These are phyloP conservation scores for Taphrina betulina DNA, from an alignment of 1,139 yeast genomes.

Conservation along the genomic window DNA sequence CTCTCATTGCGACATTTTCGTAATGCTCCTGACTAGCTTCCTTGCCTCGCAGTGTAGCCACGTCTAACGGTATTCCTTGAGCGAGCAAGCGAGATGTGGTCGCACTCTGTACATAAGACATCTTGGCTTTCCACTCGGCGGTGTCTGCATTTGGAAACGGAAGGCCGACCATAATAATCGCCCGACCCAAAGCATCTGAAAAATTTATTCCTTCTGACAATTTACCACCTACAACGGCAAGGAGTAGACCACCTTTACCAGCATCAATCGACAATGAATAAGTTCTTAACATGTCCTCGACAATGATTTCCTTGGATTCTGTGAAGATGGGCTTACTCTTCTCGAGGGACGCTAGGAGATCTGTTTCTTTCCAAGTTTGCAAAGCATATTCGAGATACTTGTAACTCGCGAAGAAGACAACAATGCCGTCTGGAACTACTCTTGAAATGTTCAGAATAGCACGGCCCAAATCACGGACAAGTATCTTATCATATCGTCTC, in stretches of 20 bases:
- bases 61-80: constrained; percentile 1
- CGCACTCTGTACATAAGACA: constrained; percentile 53
- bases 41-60: constrained; percentile 45
- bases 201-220: constrained; percentile 94
- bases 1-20: constrained; percentile 86
- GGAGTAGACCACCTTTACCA: constrained; percentile 60
- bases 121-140: constrained; percentile 76
- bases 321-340: constrained; percentile 43
- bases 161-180: constrained; percentile 81
- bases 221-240: constrained; percentile 91
- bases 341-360: neutral
- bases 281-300: constrained; percentile 52
- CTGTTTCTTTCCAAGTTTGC: constrained; percentile 52
- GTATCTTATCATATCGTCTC: constrained; percentile 52
- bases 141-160: constrained; percentile 87
- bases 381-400: constrained; percentile 59
- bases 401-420: constrained; percentile 79
- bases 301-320: constrained; percentile 46
- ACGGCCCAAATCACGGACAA: constrained; percentile 57
- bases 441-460: constrained; percentile 50
- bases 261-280: constrained; percentile 48
- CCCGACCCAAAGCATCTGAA: constrained; percentile 80
- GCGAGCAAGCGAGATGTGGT: neutral
- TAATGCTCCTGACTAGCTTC: constrained; percentile 61
- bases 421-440: constrained; percentile 71